Conservation (phyloP, 2,329 filamentous ascomycete genomes). For the Ambrosiella beaveri region DNA sequence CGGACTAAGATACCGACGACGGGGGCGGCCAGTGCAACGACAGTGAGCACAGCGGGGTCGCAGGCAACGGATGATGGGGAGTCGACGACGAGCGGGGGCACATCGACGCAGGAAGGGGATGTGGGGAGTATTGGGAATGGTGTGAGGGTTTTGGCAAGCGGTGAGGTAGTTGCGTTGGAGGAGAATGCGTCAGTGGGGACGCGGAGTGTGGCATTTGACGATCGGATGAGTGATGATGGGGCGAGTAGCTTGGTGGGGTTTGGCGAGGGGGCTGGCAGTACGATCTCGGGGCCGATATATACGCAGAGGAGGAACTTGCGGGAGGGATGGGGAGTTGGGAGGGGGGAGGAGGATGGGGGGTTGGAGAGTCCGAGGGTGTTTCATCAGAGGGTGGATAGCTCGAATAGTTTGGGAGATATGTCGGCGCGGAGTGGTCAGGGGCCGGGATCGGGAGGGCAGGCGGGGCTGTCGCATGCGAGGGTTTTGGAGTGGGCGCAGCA, state of each 20-base stretch:
- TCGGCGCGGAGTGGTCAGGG: not conserved
- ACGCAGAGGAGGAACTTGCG: slow-evolving; percentile 22
- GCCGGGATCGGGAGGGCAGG: not conserved
- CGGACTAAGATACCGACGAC: slow-evolving; percentile 75
- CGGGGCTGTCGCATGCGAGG: slow-evolving; percentile 7
- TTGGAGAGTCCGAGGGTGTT: slow-evolving; percentile 2
- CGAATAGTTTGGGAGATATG: slow-evolving; percentile 9
- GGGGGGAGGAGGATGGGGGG: slow-evolving; percentile 4
- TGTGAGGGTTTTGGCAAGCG: not conserved
- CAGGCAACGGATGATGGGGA: not conserved
- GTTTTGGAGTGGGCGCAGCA: slow-evolving; percentile 12
- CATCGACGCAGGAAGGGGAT: not conserved
- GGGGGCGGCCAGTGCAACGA: slow-evolving; percentile 72
- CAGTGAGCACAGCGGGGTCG: slow-evolving; percentile 23
- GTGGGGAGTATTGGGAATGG: not conserved
- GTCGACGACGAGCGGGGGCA: not conserved
- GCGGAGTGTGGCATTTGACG: slow-evolving; percentile 37
- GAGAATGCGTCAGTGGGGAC: slow-evolving; percentile 36
- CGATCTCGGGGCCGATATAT: slow-evolving; percentile 63
- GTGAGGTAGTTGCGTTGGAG: not conserved
- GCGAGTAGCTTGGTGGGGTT: slow-evolving; percentile 77
- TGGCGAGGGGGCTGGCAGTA: slow-evolving; percentile 77
- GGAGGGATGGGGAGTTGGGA: not conserved
- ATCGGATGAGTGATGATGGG: slow-evolving; percentile 73
- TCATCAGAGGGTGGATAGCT: slow-evolving; percentile 8